Evolutionary conservation across 257 asterid species (phyloP).

Genomic region (Nicotiana otophora): DNA sequence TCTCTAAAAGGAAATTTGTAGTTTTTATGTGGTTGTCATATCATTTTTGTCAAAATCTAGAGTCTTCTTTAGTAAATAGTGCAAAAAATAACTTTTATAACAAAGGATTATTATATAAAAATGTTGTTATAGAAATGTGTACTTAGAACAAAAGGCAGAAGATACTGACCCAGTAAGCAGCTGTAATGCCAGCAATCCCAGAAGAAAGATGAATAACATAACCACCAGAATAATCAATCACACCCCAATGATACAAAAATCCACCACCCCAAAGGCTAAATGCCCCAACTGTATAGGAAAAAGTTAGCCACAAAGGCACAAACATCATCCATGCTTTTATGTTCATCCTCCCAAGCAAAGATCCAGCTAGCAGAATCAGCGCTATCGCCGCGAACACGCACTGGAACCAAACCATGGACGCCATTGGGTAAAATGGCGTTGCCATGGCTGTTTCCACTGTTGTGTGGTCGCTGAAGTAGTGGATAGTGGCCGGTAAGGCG

Average conservation of each 20-base stretch:
- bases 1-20: too few species aligned
- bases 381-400: slow-evolving; percentile 55
- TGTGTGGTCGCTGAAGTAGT: slow-evolving; percentile 23
- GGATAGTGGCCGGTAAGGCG: slow-evolving; percentile 39
- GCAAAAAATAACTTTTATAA: too few species aligned
- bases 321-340: slow-evolving; percentile 63
- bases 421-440: slow-evolving; percentile 45
- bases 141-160: too few species aligned
- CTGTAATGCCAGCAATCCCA: slow-evolving; percentile 59
- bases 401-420: slow-evolving; percentile 42
- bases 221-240: slow-evolving; percentile 59
- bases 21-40: too few species aligned
- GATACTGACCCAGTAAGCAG: too few species aligned
- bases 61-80: too few species aligned
- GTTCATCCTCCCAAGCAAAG: slow-evolving; percentile 61
- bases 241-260: slow-evolving; percentile 57
- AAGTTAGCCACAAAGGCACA: slow-evolving; percentile 62
- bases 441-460: slow-evolving; percentile 33
- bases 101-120: too few species aligned
- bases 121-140: too few species aligned
- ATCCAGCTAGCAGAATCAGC: slow-evolving; percentile 40
- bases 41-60: too few species aligned
- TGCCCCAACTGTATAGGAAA: slow-evolving; percentile 62
- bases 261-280: slow-evolving; percentile 73
- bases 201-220: slow-evolving; percentile 67